These are phyloP conservation scores for Passiflora organensis DNA, from an alignment of 345 rosid species.

Conservation along the genomic window DNA sequence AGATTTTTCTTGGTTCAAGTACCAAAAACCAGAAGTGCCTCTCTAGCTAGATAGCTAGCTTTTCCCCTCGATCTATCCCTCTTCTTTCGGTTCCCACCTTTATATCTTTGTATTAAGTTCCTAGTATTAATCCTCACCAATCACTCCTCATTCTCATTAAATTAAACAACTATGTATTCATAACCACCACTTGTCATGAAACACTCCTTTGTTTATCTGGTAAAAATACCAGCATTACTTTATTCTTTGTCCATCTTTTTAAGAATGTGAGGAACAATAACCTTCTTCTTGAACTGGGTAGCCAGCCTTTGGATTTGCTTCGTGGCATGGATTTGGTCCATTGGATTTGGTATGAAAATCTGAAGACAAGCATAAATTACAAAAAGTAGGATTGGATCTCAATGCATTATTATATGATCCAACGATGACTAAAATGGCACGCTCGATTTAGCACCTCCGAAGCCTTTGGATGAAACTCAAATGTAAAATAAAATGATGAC, in stretches of 20 bases:
- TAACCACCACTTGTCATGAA: conserved; percentile 17
- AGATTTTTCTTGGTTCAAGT: conserved; percentile 53
- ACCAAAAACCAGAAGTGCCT: too few relatives aligned
- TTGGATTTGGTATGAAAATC: conserved; percentile 24
- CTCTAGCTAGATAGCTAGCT: background rate
- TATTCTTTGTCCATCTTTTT: conserved; percentile 1
- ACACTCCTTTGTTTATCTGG: conserved; percentile 24
- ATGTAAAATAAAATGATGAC: too few relatives aligned
- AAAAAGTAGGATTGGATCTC: conserved; percentile 36
- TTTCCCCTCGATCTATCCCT: conserved; percentile 3
- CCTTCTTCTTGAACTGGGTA: too few relatives aligned
- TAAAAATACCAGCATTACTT: background rate
- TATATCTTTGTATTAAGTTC: conserved; percentile 10
- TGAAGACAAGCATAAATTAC: conserved; percentile 9
- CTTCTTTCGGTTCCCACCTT: conserved; percentile 9
- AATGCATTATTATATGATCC: conserved; percentile 30
- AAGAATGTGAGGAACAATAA: background rate
- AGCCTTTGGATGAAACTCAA: too few relatives aligned
- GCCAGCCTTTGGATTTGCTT: too few relatives aligned
- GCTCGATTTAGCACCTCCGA: too few relatives aligned
- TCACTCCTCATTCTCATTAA: background rate
- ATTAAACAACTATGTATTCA: conserved; percentile 24
- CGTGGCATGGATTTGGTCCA: conserved; percentile 34
- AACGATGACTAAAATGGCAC: conserved; percentile 53
- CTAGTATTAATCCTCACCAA: too few relatives aligned